Percentiles rank a stretch among this genome's conserved stretches.
Conservation (phyloP, 495 filamentous ascomycete species). For the Penicillium mononematosum region DNA sequence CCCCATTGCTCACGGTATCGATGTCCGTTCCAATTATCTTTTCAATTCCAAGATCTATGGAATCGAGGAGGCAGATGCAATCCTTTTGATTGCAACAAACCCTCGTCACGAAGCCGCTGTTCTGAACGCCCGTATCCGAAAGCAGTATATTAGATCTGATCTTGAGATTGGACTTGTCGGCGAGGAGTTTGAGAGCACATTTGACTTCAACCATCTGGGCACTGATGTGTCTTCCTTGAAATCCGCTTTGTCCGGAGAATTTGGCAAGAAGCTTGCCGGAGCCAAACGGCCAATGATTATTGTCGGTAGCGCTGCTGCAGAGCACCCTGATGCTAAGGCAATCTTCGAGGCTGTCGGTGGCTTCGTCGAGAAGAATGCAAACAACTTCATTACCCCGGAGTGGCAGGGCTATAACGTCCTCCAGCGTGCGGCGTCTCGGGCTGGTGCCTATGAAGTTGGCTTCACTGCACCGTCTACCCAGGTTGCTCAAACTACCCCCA, state of each 20-base stretch:
- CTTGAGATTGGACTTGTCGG: slow-evolving; percentile 90
- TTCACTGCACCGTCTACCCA: slow-evolving; percentile 78
- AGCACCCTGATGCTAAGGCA: slow-evolving; percentile 85
- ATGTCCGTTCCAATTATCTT: slow-evolving; percentile 89
- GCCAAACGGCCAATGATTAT: slow-evolving; percentile 95
- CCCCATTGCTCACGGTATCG: slow-evolving; percentile 88
- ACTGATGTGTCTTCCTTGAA: slow-evolving; percentile 74
- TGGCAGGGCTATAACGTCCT: slow-evolving; percentile 98
- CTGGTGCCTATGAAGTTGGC: slow-evolving; percentile 91
- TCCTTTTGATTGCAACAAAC: slow-evolving; percentile 92
- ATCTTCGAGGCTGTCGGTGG: slow-evolving; percentile 85
- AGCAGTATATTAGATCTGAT: slow-evolving; percentile 95
- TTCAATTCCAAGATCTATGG: slow-evolving; percentile 95
- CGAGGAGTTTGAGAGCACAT: slow-evolving; percentile 86
- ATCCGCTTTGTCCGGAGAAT: slow-evolving; percentile 76
- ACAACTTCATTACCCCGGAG: slow-evolving; percentile 81
- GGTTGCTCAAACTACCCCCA: slow-evolving; percentile 78
- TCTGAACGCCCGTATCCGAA: slow-evolving; percentile 92
- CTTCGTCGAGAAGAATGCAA: slow-evolving; percentile 89
- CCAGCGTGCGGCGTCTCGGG: slow-evolving; percentile 86
- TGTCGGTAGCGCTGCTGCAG: slow-evolving; percentile 82
- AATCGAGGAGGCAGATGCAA: slow-evolving; percentile 88
- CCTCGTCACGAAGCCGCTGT: slow-evolving; percentile 91
- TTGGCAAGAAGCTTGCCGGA: slow-evolving; percentile 85
- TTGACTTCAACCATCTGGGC: slow-evolving; percentile 88